Percentiles rank a stretch among this genome's conserved stretches.
phyloP scores from a whole-genome alignment of 2,329 filamentous ascomycete genomes.

The Lecanicillium sp. region DNA sequence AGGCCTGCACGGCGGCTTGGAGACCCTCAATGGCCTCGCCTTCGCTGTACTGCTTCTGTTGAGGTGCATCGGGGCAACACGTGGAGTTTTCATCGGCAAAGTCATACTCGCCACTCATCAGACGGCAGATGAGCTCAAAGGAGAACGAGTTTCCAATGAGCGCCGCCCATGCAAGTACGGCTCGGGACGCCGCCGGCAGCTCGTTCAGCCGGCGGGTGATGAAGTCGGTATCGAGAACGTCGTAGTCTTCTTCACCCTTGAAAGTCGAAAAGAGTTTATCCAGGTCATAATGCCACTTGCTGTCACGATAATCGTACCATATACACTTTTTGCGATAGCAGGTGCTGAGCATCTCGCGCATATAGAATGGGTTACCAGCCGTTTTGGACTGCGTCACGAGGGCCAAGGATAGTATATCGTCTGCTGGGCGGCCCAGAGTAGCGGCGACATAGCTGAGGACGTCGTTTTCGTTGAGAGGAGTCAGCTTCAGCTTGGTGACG shows the following conservation, averaged over 20 bases:
- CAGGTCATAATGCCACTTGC: conserved; percentile 76
- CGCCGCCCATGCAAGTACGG: conserved; percentile 79
- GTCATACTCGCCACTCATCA: conserved; percentile 69
- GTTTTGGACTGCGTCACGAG: conserved; percentile 86
- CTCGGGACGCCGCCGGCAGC: conserved; percentile 63
- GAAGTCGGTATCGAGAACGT: conserved; percentile 75
- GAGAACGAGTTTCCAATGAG: conserved; percentile 77
- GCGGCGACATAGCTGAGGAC: conserved; percentile 75
- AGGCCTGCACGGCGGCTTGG: conserved; percentile 73
- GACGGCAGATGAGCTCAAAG: conserved; percentile 68
- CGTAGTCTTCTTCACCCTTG: conserved; percentile 67
- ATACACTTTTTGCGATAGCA: conserved; percentile 83
- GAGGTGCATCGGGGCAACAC: conserved; percentile 13
- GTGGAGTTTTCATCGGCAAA: conserved; percentile 42
- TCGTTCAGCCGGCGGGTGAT: conserved; percentile 72
- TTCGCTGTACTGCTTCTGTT: conserved; percentile 43
- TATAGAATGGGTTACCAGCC: conserved; percentile 82
- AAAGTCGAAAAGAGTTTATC: conserved; percentile 84
- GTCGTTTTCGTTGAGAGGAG: conserved; percentile 69
- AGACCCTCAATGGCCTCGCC: conserved; percentile 67
- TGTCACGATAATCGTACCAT: conserved; percentile 82
- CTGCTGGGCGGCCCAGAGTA: conserved; percentile 66
- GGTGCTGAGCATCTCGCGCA: conserved; percentile 81
- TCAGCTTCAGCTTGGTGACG: conserved; percentile 63
- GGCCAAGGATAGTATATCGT: conserved; percentile 69